Base-by-base conservation (phyloP, 257 asterid genomes). In the Eustoma russellianum region DNA sequence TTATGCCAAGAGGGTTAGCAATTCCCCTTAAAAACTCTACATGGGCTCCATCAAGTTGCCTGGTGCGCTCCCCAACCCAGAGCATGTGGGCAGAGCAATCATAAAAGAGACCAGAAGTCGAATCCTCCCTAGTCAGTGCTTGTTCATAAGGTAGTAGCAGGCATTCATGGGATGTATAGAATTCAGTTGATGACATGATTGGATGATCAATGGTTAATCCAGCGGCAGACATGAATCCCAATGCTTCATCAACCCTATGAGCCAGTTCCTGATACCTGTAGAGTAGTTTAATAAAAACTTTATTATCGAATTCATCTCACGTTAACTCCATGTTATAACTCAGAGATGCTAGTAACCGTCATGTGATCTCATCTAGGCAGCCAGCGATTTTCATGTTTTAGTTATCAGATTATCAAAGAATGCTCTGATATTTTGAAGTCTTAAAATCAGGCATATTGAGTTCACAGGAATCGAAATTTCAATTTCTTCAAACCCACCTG, bases 401-500 rank as follows among this genome's bases (percentile, higher is more conserved):
- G 30, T 4, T 24, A 24, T 24, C 30, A 24, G 30, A 24, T 2
- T 24, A 24, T 4, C 30, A 24, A 24, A 24, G 2, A 24, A 24
- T 24, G 3, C 30, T 24, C 30, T 24, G 30, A 24, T 24, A 24
- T 24, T 24, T 24, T 24, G 30, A 24, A 24, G 30, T 24, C 2
- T 24, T 24, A 24, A 24, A 24, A 24, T 24, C 30, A 24, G 30
- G 30, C 30, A n/a, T 24, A 24, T 2, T 24, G n/a, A 2, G 3
- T 24, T 24, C 30, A 24, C 30, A 24, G 30, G 12, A 38, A 38
- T 38, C 7, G 2, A 8, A 38, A 38, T 38, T 38, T 38, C 38
- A 34, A 9, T 30, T 46, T 48, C 38, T 15, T 24, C 13, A 35
- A 13, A 60, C 76, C 9, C 52, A 82, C 95, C 89, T 85, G 70